Percentiles rank a stretch among this genome's conserved stretches.
Conservation (phyloP, 2,329 filamentous ascomycete species). For the Setomelanomma holmii region DNA sequence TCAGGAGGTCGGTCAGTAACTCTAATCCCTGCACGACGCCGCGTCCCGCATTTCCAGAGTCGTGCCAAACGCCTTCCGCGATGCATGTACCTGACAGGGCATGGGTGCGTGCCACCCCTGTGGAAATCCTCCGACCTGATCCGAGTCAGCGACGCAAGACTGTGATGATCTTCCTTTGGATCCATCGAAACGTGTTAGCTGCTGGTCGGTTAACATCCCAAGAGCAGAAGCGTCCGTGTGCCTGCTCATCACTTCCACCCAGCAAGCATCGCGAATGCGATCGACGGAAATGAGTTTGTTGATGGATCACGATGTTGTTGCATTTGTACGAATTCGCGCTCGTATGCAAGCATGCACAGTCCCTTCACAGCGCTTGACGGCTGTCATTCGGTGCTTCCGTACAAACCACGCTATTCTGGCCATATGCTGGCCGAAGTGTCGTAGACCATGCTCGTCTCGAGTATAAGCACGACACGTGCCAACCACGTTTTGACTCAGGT, state of each 20-base stretch:
- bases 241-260: background rate
- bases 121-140: background rate
- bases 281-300: too few species aligned
- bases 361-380: too few species aligned
- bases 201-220: background rate
- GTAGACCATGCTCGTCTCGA: background rate
- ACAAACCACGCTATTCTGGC: background rate
- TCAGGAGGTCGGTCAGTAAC: constrained; percentile 7
- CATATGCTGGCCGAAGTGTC: too few species aligned
- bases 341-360: background rate
- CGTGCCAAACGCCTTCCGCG: background rate
- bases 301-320: too few species aligned
- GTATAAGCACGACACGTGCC: too few species aligned
- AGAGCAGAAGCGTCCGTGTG: background rate
- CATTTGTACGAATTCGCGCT: too few species aligned
- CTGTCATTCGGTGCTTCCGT: background rate
- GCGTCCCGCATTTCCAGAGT: background rate
- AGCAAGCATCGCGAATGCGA: too few species aligned
- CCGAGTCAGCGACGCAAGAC: background rate
- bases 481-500: too few species aligned
- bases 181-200: background rate
- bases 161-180: background rate
- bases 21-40: background rate
- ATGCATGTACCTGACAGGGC: constrained; percentile 2
- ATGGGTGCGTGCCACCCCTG: constrained; percentile 5